A percentile compares a stretch with the other conserved stretches of the same genome.
Conservation (phyloP, 2,329 filamentous ascomycete genomes). For the Neopestalotiopsis clavispora region DNA sequence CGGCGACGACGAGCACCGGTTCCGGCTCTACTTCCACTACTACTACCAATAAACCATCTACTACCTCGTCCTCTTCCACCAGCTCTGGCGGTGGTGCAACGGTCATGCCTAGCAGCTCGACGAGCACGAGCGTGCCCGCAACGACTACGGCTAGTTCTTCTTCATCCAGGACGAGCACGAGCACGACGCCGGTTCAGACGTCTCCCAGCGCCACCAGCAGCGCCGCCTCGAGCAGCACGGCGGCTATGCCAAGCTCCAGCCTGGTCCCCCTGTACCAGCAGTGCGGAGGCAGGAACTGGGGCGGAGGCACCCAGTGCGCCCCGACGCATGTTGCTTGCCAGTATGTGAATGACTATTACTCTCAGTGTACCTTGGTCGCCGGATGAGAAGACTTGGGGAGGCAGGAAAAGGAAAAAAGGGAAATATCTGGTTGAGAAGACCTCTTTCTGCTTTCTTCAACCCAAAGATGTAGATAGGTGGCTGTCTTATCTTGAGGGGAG, state of each 20-base stretch:
- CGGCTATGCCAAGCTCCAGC: background rate
- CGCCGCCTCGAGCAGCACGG: constrained; percentile 1
- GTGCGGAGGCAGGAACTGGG: constrained; percentile 1
- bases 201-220: background rate
- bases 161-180: background rate
- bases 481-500: no score
- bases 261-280: constrained; percentile 10
- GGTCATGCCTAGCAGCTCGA: background rate
- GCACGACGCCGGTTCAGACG: background rate
- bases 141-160: background rate
- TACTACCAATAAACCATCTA: background rate
- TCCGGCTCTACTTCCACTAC: background rate
- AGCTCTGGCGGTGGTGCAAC: background rate
- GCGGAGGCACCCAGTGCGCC: background rate
- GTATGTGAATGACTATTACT: constrained; percentile 8
- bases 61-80: background rate
- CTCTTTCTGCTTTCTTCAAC: no score
- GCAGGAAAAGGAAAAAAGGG: no score
- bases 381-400: background rate
- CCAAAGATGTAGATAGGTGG: no score
- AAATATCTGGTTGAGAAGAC: no score
- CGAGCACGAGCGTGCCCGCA: background rate
- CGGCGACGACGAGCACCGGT: background rate
- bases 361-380: background rate
- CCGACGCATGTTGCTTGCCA: constrained; percentile 6